Conservation (phyloP, 768 basidiomycete species). For the Panaeolus cyanescens region DNA sequence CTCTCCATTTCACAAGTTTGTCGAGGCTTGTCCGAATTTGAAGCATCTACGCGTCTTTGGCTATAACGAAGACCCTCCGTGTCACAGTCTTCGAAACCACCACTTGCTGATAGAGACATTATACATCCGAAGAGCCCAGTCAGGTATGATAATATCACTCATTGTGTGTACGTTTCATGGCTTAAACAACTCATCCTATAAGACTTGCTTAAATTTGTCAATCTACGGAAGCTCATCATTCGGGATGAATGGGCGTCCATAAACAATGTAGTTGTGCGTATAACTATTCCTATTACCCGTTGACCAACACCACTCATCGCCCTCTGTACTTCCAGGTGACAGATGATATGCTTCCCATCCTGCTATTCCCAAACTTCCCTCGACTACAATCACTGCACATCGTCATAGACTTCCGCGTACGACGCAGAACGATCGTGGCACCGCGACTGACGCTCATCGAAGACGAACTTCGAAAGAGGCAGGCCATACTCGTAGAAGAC, state of each 20-base stretch:
- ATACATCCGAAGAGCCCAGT: neutral
- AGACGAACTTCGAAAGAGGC: neutral
- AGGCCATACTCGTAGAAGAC: neutral
- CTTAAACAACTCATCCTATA: neutral
- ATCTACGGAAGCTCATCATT: neutral
- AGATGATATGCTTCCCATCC: neutral
- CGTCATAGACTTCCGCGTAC: neutral
- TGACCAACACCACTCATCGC: neutral
- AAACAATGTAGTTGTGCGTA: neutral
- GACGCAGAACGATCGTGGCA: neutral
- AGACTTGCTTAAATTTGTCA: neutral
- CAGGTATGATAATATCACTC: neutral
- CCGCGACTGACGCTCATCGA: neutral
- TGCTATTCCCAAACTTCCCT: neutral
- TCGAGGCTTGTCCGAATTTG: neutral
- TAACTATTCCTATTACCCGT: too few species aligned
- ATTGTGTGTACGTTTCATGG: neutral
- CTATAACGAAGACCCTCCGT: neutral
- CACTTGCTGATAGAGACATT: neutral
- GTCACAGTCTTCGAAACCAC: neutral
- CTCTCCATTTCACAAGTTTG: neutral
- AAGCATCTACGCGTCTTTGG: neutral
- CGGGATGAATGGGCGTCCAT: neutral
- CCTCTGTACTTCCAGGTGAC: neutral
- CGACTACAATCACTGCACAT: neutral